Conservation (phyloP, 495 filamentous ascomycete species). For the Venustampulla echinocandica region DNA sequence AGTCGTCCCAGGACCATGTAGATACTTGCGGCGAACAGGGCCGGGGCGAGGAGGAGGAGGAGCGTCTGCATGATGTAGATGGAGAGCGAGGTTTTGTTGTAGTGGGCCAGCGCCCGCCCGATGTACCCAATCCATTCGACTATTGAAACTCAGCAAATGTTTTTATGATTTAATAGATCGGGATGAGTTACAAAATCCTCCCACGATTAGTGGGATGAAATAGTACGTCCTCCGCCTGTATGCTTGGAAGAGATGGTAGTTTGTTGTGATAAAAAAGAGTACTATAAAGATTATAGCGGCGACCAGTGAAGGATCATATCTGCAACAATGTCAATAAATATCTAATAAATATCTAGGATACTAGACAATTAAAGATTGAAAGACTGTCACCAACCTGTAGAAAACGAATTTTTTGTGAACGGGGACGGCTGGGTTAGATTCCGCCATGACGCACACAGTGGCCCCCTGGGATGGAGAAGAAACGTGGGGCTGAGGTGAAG, state of each 20-base stretch:
- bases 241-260: constrained; percentile 40
- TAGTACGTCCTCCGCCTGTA: constrained; percentile 42
- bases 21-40: constrained; percentile 43
- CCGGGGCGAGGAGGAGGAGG: constrained; percentile 40
- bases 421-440: not conserved
- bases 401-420: constrained; percentile 31
- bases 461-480: not conserved
- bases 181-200: constrained; percentile 42
- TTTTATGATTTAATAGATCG: not conserved
- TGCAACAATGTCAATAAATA: not conserved
- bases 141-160: not conserved
- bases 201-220: constrained; percentile 50
- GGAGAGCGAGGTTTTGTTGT: constrained; percentile 25
- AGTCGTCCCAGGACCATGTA: constrained; percentile 47
- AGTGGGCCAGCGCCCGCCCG: constrained; percentile 29
- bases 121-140: constrained; percentile 40
- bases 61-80: constrained; percentile 41
- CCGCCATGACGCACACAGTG: too few species aligned
- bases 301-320: constrained; percentile 40
- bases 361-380: constrained; percentile 16
- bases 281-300: constrained; percentile 38
- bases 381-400: constrained; percentile 31
- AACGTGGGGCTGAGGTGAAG: too few species aligned
- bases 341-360: too few species aligned
- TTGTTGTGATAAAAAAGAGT: constrained; percentile 40